Evolutionary conservation across 2,329 filamentous ascomycete genomes (phyloP), one percentile per base, ranked within the genome.

Genomic region (Pyrenochaeta sp.): DNA sequence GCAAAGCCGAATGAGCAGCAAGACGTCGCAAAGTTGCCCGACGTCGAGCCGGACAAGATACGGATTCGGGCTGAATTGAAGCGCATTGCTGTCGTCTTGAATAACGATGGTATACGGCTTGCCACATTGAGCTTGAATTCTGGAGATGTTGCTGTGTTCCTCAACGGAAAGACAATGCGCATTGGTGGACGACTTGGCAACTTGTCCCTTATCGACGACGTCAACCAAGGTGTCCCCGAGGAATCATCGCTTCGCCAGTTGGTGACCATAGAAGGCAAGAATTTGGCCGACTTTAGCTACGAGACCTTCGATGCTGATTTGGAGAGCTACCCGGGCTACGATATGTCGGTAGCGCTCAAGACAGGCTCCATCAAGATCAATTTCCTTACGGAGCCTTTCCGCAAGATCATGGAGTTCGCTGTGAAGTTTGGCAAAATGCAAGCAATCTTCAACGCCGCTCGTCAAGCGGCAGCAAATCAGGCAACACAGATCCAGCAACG

Each of bases 361-460:
- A 94, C 95, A 15, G 95, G 95, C 1, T 99, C 95, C 0, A 89
- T 99, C 74, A 98, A 96, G 78, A 83, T 99, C 72, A 98, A 97
- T 73, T 99, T 99, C 73, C 79, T 98, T 3, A 94, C 97, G 57
- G 96, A 99, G 74, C 95, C 95, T 0, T 97, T 98, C 81, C 87
- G 95, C 46, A 98, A 98, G 78, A 98, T 99, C 60, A 91, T 99
- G 76, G 91, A 96, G 63, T 99, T 99, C 75, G 82, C 96, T 37
- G 92, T 99, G 74, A 99, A 99, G 69, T 99, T 99, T 74, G 95
- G 96, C 56, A 97, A 96, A 77, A 99, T 99, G 95, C 95, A 99
- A 76, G 94, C 95, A 18, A 90, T 99, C 47, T 99, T 97, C 81
- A 99, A 99, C 71, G 94, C 95, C 36, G 95, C 96, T 11, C 87